Evolutionary conservation across 2,329 filamentous ascomycete species (phyloP).

Genomic region (Trichoderma cornu-damae): DNA sequence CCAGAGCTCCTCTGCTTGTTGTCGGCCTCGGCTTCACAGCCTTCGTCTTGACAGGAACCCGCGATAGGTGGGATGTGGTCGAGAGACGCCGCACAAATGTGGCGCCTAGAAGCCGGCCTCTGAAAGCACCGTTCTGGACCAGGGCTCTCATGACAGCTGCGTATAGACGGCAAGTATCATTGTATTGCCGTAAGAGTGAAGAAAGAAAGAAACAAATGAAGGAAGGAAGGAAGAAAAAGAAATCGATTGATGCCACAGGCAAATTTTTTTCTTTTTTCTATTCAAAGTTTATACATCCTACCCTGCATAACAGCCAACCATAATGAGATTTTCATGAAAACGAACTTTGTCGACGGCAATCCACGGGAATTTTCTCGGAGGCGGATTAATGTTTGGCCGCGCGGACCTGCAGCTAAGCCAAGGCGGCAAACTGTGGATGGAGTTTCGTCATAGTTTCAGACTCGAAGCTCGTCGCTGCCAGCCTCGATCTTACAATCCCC

Average conservation of each 20-base stretch:
- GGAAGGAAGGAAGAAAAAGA: background rate
- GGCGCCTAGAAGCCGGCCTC: constrained; percentile 23
- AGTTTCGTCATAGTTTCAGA: constrained; percentile 17
- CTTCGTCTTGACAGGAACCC: background rate
- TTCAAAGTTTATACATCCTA: background rate
- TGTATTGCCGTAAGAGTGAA: background rate
- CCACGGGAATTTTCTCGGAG: constrained; percentile 1
- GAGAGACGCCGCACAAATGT: constrained; percentile 25
- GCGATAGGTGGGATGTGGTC: constrained; percentile 22
- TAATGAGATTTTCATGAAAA: background rate
- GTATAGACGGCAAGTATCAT: constrained; percentile 9
- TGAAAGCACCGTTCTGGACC: constrained; percentile 26
- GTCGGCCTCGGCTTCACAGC: background rate
- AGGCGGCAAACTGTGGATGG: constrained; percentile 14
- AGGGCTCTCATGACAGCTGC: constrained; percentile 30
- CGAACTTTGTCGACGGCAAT: background rate
- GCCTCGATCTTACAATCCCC: constrained; percentile 5
- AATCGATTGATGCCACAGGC: background rate
- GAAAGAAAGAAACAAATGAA: background rate
- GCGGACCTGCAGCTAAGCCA: constrained; percentile 1
- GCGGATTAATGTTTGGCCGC: constrained; percentile 16
- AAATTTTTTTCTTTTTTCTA: background rate
- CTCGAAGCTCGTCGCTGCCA: background rate
- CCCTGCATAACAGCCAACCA: background rate
- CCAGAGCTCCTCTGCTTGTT: background rate